A percentile compares a stretch with the other conserved stretches of the same genome.
Conservation (phyloP, 2,329 filamentous ascomycete genomes). For the Claviceps arundinis region DNA sequence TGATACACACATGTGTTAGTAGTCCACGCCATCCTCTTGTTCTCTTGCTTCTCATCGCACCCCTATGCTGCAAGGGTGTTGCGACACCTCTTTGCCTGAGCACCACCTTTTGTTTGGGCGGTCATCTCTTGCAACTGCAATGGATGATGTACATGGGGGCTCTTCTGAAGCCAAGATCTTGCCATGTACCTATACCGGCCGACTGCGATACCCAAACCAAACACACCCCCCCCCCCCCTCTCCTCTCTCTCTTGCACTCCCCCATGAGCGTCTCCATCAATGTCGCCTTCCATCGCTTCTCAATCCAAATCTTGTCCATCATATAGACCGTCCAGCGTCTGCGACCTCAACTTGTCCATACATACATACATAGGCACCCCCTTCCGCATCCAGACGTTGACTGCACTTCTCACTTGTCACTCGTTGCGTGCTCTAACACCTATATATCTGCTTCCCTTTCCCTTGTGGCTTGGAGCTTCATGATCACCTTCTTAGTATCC, state of each 20-base stretch:
- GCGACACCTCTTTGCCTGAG: slow-evolving; percentile 1
- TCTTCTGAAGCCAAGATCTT: slow-evolving; percentile 6
- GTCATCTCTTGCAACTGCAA: neutral
- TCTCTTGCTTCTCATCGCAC: neutral
- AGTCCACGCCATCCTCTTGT: neutral
- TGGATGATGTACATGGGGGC: neutral
- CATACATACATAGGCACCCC: neutral
- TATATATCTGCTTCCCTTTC: slow-evolving; percentile 4
- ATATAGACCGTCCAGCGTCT: neutral
- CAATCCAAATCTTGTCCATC: neutral
- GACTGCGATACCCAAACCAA: neutral
- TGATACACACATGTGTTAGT: neutral
- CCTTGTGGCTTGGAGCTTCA: neutral
- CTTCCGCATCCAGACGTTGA: slow-evolving; percentile 1
- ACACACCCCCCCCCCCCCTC: neutral
- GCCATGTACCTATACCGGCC: slow-evolving; percentile 5
- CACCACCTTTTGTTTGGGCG: slow-evolving; percentile 3
- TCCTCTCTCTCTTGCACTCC: no score
- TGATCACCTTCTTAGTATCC: neutral
- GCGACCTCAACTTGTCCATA: slow-evolving; percentile 1
- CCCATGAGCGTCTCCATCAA: neutral
- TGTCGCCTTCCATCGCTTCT: neutral
- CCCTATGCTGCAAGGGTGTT: slow-evolving; percentile 2
- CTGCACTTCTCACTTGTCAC: neutral
- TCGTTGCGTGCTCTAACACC: neutral